A percentile compares a stretch with the other conserved stretches of the same genome.
These are phyloP conservation scores for Terana coerulea DNA, from an alignment of 768 basidiomycete species.

Conservation along the genomic window DNA sequence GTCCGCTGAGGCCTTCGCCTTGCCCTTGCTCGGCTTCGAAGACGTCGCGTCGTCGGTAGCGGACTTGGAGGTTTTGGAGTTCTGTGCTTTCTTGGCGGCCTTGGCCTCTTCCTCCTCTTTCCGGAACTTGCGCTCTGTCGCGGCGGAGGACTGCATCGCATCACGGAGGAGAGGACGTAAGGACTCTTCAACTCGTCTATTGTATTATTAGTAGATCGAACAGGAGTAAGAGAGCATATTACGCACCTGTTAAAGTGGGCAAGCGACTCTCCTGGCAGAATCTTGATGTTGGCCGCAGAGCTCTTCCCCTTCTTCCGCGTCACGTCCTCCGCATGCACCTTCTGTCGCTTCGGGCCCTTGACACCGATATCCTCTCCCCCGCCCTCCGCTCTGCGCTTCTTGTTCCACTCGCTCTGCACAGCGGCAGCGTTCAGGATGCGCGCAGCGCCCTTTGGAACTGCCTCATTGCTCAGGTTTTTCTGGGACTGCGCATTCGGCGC, in stretches of 20 bases:
- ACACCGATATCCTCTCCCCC: conserved; percentile 17
- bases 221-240: background rate
- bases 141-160: conserved; percentile 56
- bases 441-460: conserved; percentile 63
- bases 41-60: background rate
- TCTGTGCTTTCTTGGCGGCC: conserved; percentile 10
- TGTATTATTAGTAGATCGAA: background rate
- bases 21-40: background rate
- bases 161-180: conserved; percentile 62
- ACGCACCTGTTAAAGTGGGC: conserved; percentile 73
- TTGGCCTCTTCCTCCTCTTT: conserved; percentile 31
- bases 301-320: conserved; percentile 6
- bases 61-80: background rate
- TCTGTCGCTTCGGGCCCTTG: conserved; percentile 28
- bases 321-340: conserved; percentile 4
- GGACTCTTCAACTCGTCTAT: conserved; percentile 69
- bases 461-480: conserved; percentile 49
- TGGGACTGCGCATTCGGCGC: conserved; percentile 12
- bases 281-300: conserved; percentile 31
- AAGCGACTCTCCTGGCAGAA: conserved; percentile 67
- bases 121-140: conserved; percentile 41
- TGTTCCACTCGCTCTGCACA: conserved; percentile 54
- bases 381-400: conserved; percentile 32
- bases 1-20: conserved; percentile 7
- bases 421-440: conserved; percentile 62